phyloP scores from a whole-genome alignment of 805 yeast genomes.

The Metschnikowia kunwiensis region DNA sequence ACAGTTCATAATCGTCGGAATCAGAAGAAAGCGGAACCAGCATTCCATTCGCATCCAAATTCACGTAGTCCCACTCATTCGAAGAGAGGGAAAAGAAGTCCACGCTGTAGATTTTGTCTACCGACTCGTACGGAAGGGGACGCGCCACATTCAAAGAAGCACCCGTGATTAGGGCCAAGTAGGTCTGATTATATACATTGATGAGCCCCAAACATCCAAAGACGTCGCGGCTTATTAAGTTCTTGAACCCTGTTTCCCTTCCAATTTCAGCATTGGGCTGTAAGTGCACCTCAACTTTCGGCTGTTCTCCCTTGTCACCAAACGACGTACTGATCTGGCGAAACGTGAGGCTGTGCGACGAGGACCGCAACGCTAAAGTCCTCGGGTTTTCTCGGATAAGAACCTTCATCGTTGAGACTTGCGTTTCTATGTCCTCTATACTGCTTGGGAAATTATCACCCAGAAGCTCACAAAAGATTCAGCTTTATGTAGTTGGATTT shows the following conservation, averaged over 20 bases:
- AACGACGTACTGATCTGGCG: slow-evolving; percentile 11
- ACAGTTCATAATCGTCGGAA: slow-evolving; percentile 25
- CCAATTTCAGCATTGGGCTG: slow-evolving; percentile 36
- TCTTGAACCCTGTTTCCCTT: slow-evolving; percentile 34
- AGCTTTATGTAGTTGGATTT: too few species aligned
- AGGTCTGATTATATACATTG: slow-evolving; percentile 61
- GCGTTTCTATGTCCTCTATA: too few species aligned
- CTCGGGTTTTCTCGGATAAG: slow-evolving; percentile 17
- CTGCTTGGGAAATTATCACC: too few species aligned
- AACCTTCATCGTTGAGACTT: slow-evolving; percentile 11
- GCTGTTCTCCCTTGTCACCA: slow-evolving; percentile 19
- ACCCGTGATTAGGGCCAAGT: slow-evolving; percentile 76
- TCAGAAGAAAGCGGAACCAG: slow-evolving; percentile 47
- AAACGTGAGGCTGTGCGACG: slow-evolving; percentile 18
- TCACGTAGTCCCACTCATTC: slow-evolving; percentile 76
- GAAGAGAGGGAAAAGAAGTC: slow-evolving; percentile 78
- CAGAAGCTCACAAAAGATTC: too few species aligned
- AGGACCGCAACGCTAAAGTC: slow-evolving; percentile 16
- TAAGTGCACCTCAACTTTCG: slow-evolving; percentile 46
- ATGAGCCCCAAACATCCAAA: slow-evolving; percentile 81
- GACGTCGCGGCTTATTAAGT: slow-evolving; percentile 40
- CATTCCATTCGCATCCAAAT: slow-evolving; percentile 64
- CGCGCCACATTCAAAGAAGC: slow-evolving; percentile 67
- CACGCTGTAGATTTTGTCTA: slow-evolving; percentile 76
- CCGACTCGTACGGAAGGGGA: slow-evolving; percentile 76